Base-by-base conservation (phyloP, 495 filamentous ascomycete genomes). In the Penicillium maclennaniae region DNA sequence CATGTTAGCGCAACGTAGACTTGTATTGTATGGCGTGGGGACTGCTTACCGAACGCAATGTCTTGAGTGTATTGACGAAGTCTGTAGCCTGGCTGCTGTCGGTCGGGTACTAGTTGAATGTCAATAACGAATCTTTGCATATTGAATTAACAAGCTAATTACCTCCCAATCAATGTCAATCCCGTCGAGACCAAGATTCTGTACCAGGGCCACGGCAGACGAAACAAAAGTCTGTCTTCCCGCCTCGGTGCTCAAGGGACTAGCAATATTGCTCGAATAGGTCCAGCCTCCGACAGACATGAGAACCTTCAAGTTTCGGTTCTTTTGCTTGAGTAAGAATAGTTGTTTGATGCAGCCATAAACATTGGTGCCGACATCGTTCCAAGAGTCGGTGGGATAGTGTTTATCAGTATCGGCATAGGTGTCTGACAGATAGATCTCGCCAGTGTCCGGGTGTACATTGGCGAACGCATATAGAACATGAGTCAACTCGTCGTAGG, bases 261-360 rank as follows among this genome's bases (percentile, higher is more conserved):
- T 67, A 17, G 75, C 74, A 69, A 95, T 91, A 70, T 90, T 89
- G 58, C 75, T 60, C 53, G 85, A 86, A 66, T 92, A 93, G 6
- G 66, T 68, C 90, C 91, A 95, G 21, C 91, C 91, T 45, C 91
- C 91, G 28, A 75, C 66, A 14, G 68, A 69, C 3, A 75, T 54
- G 17, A 95, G 78, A 6, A 91, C 78, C 67, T 95, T 95, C 40
- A 96, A 73, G 53, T 89, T 81, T 44, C 89, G 84, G 69, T 95
- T 87, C 45, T 75, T 70, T 55, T 85, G 83, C 76, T 95, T 95
- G 36, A 89, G 82, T 5, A 95, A 74, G 69, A 84, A 87, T 9
- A 96, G 79, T 71, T 95, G 89, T 75, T 95, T 96, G 25, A 92
- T 63, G 68, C 86, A 92, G 42, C 91, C 91, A 73, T 95, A 95